Evolutionary conservation across 805 yeast genomes (phyloP), one percentile per base, ranked within the genome.

Genomic region (Kregervanrija pseudodelftensis): DNA sequence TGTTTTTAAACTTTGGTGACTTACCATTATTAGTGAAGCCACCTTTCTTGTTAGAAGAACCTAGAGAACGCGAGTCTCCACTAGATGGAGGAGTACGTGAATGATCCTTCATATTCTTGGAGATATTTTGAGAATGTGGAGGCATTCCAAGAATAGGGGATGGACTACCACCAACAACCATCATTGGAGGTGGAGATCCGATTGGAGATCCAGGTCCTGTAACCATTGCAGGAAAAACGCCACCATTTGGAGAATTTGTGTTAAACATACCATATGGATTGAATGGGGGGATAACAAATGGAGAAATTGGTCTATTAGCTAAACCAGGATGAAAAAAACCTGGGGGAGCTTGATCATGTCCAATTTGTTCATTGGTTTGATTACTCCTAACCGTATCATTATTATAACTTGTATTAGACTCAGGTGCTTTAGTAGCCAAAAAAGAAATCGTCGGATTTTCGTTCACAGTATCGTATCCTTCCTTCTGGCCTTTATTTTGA

Each of bases 271-370:
- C 65, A 53, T 75, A 76, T 1, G 80, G 78, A 47, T 59, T 65
- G 50, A 75, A 77, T 0, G 76, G 72, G 16, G 74, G 76, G 57
- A 74, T 69, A 67, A 74, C 65, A 51, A 69, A 76, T 1, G 73
- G 69, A 9, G 66, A 56, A 41, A 57, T 44, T 2, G 64, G 42
- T 41, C 64, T 49, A 16, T 52, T 49, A 33, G 40, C 35, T 31
- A 58, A 36, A 16, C 59, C 60, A 11, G 59, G 53, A 33, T 54
- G 57, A 43, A 54, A 52, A 39, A 53, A 52, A 12, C 45, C 48
- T 30, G 38, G 10, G 30, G 43, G 36, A 33, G 30, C 40, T 31
- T 36, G 17, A 32, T 41, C 37, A 35, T 40, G 28, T 22, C 38
- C 33, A 22, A 36, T 31, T 14, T 30, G 12, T 31, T 44, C 17